Evolutionary conservation across 2,329 filamentous ascomycete genomes (phyloP).

Genomic region (Cephalotrichum gorgonifer): DNA sequence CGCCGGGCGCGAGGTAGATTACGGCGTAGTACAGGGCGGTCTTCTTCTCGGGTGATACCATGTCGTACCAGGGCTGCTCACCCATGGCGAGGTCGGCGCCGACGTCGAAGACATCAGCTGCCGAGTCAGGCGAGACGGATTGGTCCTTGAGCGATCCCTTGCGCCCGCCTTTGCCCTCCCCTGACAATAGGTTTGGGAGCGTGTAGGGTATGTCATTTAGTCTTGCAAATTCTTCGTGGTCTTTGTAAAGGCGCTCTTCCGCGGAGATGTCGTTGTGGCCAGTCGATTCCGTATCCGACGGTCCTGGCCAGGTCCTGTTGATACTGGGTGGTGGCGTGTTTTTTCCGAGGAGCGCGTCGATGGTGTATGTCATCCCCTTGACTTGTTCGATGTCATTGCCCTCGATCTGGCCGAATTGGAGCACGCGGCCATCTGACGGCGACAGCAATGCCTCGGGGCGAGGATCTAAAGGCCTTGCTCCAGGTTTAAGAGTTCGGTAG

Average conservation of each 20-base stretch:
- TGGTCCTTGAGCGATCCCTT: slow-evolving; percentile 57
- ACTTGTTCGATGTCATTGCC: slow-evolving; percentile 96
- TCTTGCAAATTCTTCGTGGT: slow-evolving; percentile 85
- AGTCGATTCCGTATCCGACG: not conserved
- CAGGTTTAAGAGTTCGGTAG: slow-evolving; percentile 88
- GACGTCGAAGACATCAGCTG: slow-evolving; percentile 73
- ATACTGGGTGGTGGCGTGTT: slow-evolving; percentile 46
- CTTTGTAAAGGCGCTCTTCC: slow-evolving; percentile 58
- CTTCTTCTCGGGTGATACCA: slow-evolving; percentile 49
- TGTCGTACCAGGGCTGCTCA: slow-evolving; percentile 59
- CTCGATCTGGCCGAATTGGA: slow-evolving; percentile 88
- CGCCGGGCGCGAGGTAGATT: slow-evolving; percentile 90
- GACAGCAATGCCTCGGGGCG: slow-evolving; percentile 72
- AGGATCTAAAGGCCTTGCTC: slow-evolving; percentile 72
- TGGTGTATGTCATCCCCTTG: slow-evolving; percentile 95
- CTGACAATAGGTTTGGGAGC: slow-evolving; percentile 76
- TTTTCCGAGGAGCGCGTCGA: slow-evolving; percentile 81
- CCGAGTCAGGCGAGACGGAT: slow-evolving; percentile 50
- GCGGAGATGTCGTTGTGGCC: slow-evolving; percentile 21
- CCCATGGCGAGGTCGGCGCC: slow-evolving; percentile 70
- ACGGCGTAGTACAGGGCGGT: slow-evolving; percentile 86
- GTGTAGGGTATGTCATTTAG: slow-evolving; percentile 96
- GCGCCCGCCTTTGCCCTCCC: slow-evolving; percentile 36
- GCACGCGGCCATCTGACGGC: slow-evolving; percentile 79
- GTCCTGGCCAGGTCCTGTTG: slow-evolving; percentile 20